phyloP scores from a whole-genome alignment of 202 grass and related monocot species.

The Carex sylvatica region DNA sequence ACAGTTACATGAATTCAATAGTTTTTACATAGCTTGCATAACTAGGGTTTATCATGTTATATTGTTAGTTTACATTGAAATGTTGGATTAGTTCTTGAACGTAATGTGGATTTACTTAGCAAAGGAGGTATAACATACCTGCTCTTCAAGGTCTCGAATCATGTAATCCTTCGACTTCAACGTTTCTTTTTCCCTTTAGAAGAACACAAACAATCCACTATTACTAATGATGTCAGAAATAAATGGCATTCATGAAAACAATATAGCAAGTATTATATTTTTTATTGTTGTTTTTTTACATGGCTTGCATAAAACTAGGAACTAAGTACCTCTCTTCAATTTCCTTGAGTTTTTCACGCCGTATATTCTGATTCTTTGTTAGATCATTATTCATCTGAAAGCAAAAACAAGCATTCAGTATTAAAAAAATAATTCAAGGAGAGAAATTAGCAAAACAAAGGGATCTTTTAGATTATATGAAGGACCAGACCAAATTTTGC shows the following conservation, averaged over 20 bases:
- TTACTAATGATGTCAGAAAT: not conserved
- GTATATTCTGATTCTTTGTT: constrained; percentile 67
- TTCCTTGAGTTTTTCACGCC: constrained; percentile 70
- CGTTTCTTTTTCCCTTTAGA: constrained; percentile 57
- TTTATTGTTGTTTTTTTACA: not conserved
- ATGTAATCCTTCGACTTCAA: constrained; percentile 59
- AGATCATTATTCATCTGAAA: constrained; percentile 69
- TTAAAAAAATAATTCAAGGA: constrained; percentile 21
- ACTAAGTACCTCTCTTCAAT: constrained; percentile 74
- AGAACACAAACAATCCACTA: constrained; percentile 24
- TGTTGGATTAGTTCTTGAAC: not conserved
- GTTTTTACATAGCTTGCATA: not conserved
- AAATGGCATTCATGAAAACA: not conserved
- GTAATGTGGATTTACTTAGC: not conserved
- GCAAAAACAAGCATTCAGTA: constrained; percentile 1
- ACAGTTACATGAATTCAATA: not conserved
- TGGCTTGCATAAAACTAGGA: not conserved
- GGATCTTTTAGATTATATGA: not conserved
- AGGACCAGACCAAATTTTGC: not conserved
- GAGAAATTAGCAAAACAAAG: not conserved
- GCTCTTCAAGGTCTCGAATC: constrained; percentile 79
- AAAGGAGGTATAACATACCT: constrained; percentile 42
- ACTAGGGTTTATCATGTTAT: not conserved
- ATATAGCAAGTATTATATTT: constrained; percentile 13
- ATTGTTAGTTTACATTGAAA: not conserved